Evolutionary conservation across 2,329 filamentous ascomycete genomes (phyloP), one percentile per base, ranked within the genome.

Genomic region (Rutstroemia sp.): DNA sequence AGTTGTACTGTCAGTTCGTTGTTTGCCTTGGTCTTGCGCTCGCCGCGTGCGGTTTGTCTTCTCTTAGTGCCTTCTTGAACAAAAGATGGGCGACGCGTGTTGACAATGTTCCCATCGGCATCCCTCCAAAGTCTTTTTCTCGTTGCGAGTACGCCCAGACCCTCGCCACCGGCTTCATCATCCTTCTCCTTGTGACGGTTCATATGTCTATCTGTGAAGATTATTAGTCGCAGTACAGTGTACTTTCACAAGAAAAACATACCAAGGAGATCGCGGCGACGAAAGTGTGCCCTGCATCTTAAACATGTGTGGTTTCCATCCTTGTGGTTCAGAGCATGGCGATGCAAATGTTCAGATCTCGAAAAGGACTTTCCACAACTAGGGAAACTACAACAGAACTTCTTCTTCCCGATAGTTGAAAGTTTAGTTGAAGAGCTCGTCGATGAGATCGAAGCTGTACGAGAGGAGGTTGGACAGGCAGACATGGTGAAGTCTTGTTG

Each of bases 271-370:
- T 82, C 79, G 30, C 75, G 75, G 45, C 79, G 72, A 50, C 77
- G 76, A 65, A 82, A 82, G 64, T 81, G 78, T 14, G 78, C 76
- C 54, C 75, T 73, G 57, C 79, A 82, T 64, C 79, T 71, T 54
- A 73, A 67, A 61, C 79, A 82, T 2, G 77, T 80, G 59, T 75
- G 75, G 25, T 77, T 75, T 2, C 72, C 71, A 53, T 72, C 70
- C 30, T 73, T 71, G 60, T 79, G 77, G 58, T 79, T 79, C 46
- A 79, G 67, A n/a, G 73, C 71, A 63, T 80, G 77, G 17, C 77
- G 71, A 54, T 76, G 76, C 16, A 79, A 69, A 69, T 79, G 77
- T 60, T 79, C 77, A 3, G 75, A 74, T 39, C 77, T 71, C 8
- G 75, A 76, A 65, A 79, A 79, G 21, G 71, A 71, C 59, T 76